Base-by-base conservation (phyloP, 2,329 filamentous ascomycete species). In the Monosporascus cannonballus region DNA sequence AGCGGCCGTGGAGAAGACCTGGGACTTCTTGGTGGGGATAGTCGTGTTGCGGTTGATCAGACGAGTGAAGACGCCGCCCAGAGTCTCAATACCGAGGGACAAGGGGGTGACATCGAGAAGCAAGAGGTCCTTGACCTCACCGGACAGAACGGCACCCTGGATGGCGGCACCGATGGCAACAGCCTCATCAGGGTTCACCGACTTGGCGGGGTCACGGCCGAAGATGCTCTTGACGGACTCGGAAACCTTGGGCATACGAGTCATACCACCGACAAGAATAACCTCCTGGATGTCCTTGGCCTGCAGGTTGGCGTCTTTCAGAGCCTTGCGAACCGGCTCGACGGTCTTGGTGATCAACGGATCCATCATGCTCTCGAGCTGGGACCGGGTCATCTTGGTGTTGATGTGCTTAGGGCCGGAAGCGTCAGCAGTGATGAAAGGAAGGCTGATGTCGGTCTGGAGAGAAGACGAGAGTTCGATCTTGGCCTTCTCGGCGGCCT, bases 31-130 rank as follows among this genome's bases (percentile, higher is more conserved):
- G 78, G 93, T 97, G 53, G 93, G 93, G 70, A 97, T 97, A 61
- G 93, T 96, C 69, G 93, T 97, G 84, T 97, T 97, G 67, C 93
- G 90, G 86, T 96, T 96, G 81, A 97, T 97, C 74, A 97, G 76
- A 70, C 91, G 90, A 59, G 93, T 96, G 83, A 97, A 96, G 68
- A 96, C 92, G 84, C 93, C 93, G 65, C 93, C 93, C 34, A 96
- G 87, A 53, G 93, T 97, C 85, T 97, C 93, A 64, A 97, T 96
- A 87, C 93, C 93, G 59, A 97, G 90, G 49, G 93, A 96, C 38
- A 96, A 84, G 64, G 93, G 93, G 61, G 93, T 96, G 61, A 96
- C 93, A 71, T 97, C 93, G 64, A 97, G 88, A 55, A 97, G 85
- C 48, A 97, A 83, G 51, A 97, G 87, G 69, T 96, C 92, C 74